These are phyloP conservation scores for Skeletonema grethae DNA, from an alignment of 108 stramenopile genomes.

Conservation along the genomic window DNA sequence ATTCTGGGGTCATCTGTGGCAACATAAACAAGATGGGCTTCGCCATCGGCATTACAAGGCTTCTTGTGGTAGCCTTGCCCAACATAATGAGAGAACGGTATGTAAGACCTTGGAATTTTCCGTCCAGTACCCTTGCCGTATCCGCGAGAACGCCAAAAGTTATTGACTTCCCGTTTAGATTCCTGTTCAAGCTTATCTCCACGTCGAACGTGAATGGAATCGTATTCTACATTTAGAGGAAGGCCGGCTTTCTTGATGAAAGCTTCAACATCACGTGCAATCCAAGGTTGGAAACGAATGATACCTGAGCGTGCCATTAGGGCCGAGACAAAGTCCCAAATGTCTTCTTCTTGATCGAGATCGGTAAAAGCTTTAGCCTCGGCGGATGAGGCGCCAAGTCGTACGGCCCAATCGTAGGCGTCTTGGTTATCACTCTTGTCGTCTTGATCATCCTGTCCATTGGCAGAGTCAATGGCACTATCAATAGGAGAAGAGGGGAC, in stretches of 20 bases:
- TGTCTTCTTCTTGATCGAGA: conserved; percentile 18
- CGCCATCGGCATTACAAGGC: conserved; percentile 15
- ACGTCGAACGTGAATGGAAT: conserved; percentile 37
- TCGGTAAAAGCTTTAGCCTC: conserved; percentile 26
- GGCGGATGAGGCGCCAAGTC: conserved; percentile 24
- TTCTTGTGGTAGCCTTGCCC: conserved; percentile 3
- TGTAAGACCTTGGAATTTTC: conserved; percentile 21
- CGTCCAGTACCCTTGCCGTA: background rate
- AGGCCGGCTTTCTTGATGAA: conserved; percentile 23
- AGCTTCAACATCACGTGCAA: conserved; percentile 31
- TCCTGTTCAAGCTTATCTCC: conserved; percentile 29
- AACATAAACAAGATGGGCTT: conserved; percentile 19
- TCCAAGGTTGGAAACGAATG: conserved; percentile 44
- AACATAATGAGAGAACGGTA: conserved; percentile 39
- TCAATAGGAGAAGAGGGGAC: conserved; percentile 1
- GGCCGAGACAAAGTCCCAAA: conserved; percentile 43
- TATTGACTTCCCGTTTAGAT: conserved; percentile 14
- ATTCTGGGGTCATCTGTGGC: conserved; percentile 32
- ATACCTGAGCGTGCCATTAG: conserved; percentile 35
- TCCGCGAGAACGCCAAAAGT: conserved; percentile 17
- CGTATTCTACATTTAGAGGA: conserved; percentile 27
- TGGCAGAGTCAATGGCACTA: background rate
- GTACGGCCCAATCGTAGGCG: conserved; percentile 27
- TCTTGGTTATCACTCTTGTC: background rate
- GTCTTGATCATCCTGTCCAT: background rate